Evolutionary conservation across 2,329 filamentous ascomycete species (phyloP), one percentile per base, ranked within the genome.

Genomic region (Penicillium sp.): DNA sequence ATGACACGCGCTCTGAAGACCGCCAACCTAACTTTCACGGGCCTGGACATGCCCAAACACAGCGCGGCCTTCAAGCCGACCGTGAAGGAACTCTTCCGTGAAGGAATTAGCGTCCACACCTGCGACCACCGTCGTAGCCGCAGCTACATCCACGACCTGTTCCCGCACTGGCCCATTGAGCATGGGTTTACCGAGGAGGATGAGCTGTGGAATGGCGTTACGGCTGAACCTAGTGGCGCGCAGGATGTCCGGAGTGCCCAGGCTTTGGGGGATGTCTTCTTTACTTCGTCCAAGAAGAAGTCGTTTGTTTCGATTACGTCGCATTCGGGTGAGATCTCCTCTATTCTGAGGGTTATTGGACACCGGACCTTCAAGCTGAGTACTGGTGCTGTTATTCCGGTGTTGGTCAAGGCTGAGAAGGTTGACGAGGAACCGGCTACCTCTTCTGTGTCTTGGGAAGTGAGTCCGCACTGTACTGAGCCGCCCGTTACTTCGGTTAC

Each of bases 91-190:
- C 62, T 74, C 28, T 69, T 82, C 43, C 70, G 80, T 15, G 80
- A 83, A 61, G 72, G 73, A 2, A 75, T 82, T 32, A 78, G 76
- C 35, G 72, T 79, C 34, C 80, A 83, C 62, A 83, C 80, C 0
- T 83, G 80, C 55, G 78, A 83, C 60, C 72, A 76, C 19, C 72
- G 80, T 17, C 75, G 70, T 49, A 72, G 61, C 51, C 71, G 67
- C 44, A 66, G 69, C 0, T 72, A 70, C 43, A 80, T 83, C 54
- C 62, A 69, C 17, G 28, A 59, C 1, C 60, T 69, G 13, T 81
- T 77, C 57, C 78, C 78, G 0, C 55, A 49, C 2, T 80, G 71
- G 65, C 59, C 44, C 1, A 72, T 82, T 53, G 79, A 82, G 56
- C 54, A 63, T 2, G 74, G 73, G 0, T 81, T 83, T 55, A 58